Base-by-base conservation (phyloP, 352 stramenopile species). In the Globisporangium camurandrum region DNA sequence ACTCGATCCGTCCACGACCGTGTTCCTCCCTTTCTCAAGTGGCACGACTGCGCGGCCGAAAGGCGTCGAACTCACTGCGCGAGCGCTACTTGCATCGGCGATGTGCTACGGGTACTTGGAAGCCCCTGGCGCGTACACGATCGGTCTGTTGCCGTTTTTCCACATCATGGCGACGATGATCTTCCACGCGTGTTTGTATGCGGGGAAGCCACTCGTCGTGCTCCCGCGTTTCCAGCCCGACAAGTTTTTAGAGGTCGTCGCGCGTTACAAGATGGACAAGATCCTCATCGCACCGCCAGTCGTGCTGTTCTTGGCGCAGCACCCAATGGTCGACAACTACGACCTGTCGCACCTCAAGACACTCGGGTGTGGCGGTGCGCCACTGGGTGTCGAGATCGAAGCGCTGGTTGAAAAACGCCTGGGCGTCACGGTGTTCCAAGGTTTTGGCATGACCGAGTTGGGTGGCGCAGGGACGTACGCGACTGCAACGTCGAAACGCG, bases 151-250 rank as follows among this genome's bases (percentile, higher is more conserved):
- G 17, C 92, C 89, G 14, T 94, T 97, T 56, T 97, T 96, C 70
- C 92, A 98, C 62, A 97, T 97, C 53, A 39, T 39, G 33, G 96
- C 93, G 61, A 89, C 79, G 16, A 70, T 76, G 31, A 72, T 85
- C n/a, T 67, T 93, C 28, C 62, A 97, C 39, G 80, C 82, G 53
- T 66, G 63, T 23, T 64, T 86, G 26, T 79, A 78, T 57, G 67
- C 67, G 42, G 82, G 84, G n/a, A 63, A 69, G 55, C 66, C 69
- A 12, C 51, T 93, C 1, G 69, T 97, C 22, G 90, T 93, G 19
- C 71, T 93, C 12, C 82, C 72, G 16, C 60, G 74, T 23, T 98
- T 97, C 63, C 82, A 96, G 51, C 71, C 93, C 12, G 66, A 85
- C 9, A 59, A 69, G 6, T 96, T 97, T 58, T 76, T 94, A 22